These are phyloP conservation scores for Pontederia crassipes DNA, from an alignment of 176 grass and related monocot species.

Conservation along the genomic window DNA sequence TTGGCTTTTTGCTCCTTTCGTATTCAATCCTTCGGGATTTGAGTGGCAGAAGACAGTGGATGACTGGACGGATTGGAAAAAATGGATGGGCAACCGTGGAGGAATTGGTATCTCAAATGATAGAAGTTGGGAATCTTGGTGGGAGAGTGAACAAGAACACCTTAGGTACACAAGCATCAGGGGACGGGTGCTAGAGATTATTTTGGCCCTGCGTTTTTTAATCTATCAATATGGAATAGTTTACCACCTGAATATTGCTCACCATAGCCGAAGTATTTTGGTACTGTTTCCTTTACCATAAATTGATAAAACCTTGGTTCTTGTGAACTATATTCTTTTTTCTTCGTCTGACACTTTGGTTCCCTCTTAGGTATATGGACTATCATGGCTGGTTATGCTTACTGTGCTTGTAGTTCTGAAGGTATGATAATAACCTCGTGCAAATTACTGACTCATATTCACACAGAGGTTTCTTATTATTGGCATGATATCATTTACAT, in stretches of 20 bases:
- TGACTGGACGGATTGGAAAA: conserved; percentile 90
- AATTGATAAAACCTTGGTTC: conserved; percentile 4
- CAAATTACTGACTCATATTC: neutral
- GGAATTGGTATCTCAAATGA: conserved; percentile 66
- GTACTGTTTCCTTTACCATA: conserved; percentile 29
- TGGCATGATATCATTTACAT: no score
- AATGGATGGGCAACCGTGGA: conserved; percentile 73
- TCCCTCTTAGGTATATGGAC: conserved; percentile 62
- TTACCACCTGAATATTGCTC: conserved; percentile 79
- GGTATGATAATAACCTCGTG: conserved; percentile 26
- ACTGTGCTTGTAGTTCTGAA: conserved; percentile 75
- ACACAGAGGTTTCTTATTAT: neutral
- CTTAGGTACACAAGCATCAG: conserved; percentile 56
- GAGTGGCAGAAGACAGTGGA: conserved; percentile 89
- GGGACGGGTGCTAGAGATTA: conserved; percentile 67
- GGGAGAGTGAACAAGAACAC: conserved; percentile 69
- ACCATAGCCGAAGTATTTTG: conserved; percentile 53
- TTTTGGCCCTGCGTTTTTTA: conserved; percentile 80
- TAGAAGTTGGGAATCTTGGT: conserved; percentile 94
- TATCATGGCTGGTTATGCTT: conserved; percentile 94
- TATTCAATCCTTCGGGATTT: conserved; percentile 90
- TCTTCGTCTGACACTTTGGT: conserved; percentile 1
- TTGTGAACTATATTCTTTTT: conserved; percentile 14
- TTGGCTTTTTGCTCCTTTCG: conserved; percentile 81
- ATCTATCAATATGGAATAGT: conserved; percentile 98